Conservation (phyloP, 2,329 filamentous ascomycete genomes). For the Passalora sequoiae region DNA sequence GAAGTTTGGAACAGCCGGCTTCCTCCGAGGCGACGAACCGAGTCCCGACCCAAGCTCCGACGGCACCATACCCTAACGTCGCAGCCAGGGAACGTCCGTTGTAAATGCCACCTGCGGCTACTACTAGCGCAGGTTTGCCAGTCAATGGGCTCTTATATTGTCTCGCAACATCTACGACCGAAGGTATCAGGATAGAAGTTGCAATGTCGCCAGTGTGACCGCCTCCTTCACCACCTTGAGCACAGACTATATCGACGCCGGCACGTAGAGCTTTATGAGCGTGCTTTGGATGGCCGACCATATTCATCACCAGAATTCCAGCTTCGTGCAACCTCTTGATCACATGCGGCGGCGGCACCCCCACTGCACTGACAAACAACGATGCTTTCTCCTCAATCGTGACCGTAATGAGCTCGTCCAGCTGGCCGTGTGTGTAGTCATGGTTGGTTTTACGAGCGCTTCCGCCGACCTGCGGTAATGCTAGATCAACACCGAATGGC, state of each 20-base stretch:
- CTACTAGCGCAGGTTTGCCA: slow-evolving; percentile 67
- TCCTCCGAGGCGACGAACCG: slow-evolving; percentile 80
- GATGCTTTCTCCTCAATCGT: slow-evolving; percentile 77
- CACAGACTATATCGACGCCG: slow-evolving; percentile 85
- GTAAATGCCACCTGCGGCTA: slow-evolving; percentile 83
- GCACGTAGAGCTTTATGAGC: slow-evolving; percentile 80
- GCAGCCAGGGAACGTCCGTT: slow-evolving; percentile 77
- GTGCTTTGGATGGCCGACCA: slow-evolving; percentile 91
- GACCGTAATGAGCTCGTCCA: slow-evolving; percentile 82
- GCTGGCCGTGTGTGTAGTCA: slow-evolving; percentile 85
- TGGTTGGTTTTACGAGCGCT: slow-evolving; percentile 84
- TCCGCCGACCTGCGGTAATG: slow-evolving; percentile 82
- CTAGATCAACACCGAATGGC: slow-evolving; percentile 87
- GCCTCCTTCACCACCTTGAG: slow-evolving; percentile 88
- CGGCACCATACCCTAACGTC: slow-evolving; percentile 79
- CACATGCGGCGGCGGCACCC: slow-evolving; percentile 69
- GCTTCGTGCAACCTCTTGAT: slow-evolving; percentile 73
- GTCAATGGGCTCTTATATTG: slow-evolving; percentile 66
- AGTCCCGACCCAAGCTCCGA: slow-evolving; percentile 90
- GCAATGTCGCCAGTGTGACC: slow-evolving; percentile 88
- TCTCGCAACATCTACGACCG: slow-evolving; percentile 76
- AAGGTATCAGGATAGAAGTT: slow-evolving; percentile 78
- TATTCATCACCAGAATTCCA: slow-evolving; percentile 88
- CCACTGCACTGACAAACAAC: slow-evolving; percentile 83
- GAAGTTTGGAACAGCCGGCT: slow-evolving; percentile 71